A percentile compares a stretch with the other conserved stretches of the same genome.
phyloP scores from a whole-genome alignment of 352 stramenopile species.

The Hyphochytrium catenoides region DNA sequence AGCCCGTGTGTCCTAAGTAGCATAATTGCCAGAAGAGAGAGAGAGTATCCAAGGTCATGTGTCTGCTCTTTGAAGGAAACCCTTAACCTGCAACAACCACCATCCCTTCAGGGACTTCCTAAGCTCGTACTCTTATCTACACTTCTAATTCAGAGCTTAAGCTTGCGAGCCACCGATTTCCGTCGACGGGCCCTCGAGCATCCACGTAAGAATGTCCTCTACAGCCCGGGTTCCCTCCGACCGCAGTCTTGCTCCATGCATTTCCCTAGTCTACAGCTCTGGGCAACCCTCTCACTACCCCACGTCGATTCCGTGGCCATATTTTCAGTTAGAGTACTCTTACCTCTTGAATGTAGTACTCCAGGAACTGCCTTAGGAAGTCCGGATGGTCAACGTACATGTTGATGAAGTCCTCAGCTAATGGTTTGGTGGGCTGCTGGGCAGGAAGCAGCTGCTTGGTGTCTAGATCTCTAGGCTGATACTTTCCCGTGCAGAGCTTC shows the following conservation, averaged over 20 bases:
- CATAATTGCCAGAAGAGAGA: too few relatives aligned
- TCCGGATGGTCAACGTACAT: constrained; percentile 70
- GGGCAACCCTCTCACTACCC: too few relatives aligned
- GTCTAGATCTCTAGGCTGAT: constrained; percentile 20
- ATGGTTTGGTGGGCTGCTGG: not conserved
- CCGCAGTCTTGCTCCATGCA: constrained; percentile 63
- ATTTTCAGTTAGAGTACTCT: too few relatives aligned
- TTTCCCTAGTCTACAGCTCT: too few relatives aligned
- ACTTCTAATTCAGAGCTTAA: constrained; percentile 1
- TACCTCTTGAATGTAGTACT: constrained; percentile 67
- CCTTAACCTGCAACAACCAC: constrained; percentile 1
- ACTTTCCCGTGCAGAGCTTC: constrained; percentile 59
- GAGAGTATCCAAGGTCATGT: too few relatives aligned
- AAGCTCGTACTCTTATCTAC: constrained; percentile 1
- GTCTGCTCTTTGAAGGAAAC: not conserved
- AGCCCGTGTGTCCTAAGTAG: too few relatives aligned
- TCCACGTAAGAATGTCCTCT: too few relatives aligned
- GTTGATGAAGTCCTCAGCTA: constrained; percentile 52
- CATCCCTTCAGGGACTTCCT: not conserved
- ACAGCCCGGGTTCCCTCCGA: too few relatives aligned
- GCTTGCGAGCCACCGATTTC: too few relatives aligned
- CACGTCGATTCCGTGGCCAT: too few relatives aligned
- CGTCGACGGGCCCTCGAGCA: too few relatives aligned
- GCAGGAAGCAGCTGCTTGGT: constrained; percentile 15
- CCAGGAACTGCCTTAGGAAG: constrained; percentile 59